Percentiles rank a stretch among this genome's conserved stretches.
Evolutionary conservation across 73 alveolate species (phyloP).

Genomic region (Paramecium octaurelia): DNA sequence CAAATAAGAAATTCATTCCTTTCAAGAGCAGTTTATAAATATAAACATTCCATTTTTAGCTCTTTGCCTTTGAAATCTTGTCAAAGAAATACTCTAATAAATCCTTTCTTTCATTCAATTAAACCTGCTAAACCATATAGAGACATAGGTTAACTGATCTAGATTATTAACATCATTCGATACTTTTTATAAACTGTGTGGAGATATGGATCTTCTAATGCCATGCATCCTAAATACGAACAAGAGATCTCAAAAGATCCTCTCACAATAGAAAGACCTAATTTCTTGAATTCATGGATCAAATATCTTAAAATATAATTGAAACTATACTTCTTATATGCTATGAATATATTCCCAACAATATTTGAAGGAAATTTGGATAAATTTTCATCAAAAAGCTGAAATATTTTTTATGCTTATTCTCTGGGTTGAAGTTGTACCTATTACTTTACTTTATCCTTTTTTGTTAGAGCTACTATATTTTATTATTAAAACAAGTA

Average conservation of each 20-base stretch:
- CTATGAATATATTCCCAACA: neutral
- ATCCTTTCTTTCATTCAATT: constrained; percentile 20
- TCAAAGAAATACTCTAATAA: constrained; percentile 32
- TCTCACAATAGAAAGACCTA: neutral
- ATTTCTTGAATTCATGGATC: neutral
- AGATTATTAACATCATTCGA: neutral
- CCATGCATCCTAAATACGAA: neutral
- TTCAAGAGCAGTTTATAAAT: neutral
- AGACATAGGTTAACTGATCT: neutral
- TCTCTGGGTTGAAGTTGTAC: neutral
- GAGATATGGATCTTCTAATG: constrained; percentile 16
- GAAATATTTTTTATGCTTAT: neutral
- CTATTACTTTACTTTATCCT: neutral
- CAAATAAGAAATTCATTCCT: constrained; percentile 39
- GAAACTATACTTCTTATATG: neutral
- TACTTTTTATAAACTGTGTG: constrained; percentile 31
- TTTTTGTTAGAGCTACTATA: neutral
- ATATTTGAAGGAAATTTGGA: constrained; percentile 15
- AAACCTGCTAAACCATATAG: neutral
- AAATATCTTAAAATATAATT: neutral
- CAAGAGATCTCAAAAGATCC: constrained; percentile 6
- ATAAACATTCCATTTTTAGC: neutral
- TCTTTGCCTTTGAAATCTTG: neutral
- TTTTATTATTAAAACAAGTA: neutral
- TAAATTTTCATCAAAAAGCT: neutral